Base-by-base conservation (phyloP, 495 filamentous ascomycete species). In the Xylaria acuta region DNA sequence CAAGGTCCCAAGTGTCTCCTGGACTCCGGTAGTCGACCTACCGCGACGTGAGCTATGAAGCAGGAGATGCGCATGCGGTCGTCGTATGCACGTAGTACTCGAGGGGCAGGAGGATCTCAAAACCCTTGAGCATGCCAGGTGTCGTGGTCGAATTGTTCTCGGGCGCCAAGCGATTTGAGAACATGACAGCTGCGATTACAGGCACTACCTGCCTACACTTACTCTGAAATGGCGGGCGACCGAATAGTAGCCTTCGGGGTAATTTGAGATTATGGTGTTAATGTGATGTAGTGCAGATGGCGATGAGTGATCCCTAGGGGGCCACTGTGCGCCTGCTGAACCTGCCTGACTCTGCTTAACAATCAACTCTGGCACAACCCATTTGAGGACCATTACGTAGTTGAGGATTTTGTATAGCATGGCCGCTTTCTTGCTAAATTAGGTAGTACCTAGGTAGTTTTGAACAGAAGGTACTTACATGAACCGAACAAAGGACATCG, bases 21-120 rank as follows among this genome's bases (percentile, higher is more conserved):
- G 6, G 20, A 6, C 18, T 40, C 20, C 22, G 25, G 63, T 16
- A 6, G 22, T 47, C 27, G 56, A 18, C 64, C 20, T 47, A 30
- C 32, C 4, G 6, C 34, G 11, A 43, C 14, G 30, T 67, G 7
- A 25, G 64, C 18, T n/a, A 34, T 38, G 20, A 66, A 12, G 32
- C 14, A 11, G 30, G 34, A 60, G 32, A 66, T 36, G n/a, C n/a
- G n/a, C n/a, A 53, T 67, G 65, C 65, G 65, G 65, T 67, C n/a
- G 16, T 32, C 49, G 65, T 56, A 67, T 67, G 65, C 65, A 41
- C 34, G 65, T 56, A 30, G 64, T 40, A 25, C 47, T 56, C n/a
- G 34, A 41, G 32, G 41, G 32, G 43, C 45, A 40, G 45, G 47
- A 56, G 47, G 65, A 56, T 67, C 34, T 43, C 60, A 30, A 56